Evolutionary conservation across 805 yeast species (phyloP).

Genomic region (Teunomyces pallodes): DNA sequence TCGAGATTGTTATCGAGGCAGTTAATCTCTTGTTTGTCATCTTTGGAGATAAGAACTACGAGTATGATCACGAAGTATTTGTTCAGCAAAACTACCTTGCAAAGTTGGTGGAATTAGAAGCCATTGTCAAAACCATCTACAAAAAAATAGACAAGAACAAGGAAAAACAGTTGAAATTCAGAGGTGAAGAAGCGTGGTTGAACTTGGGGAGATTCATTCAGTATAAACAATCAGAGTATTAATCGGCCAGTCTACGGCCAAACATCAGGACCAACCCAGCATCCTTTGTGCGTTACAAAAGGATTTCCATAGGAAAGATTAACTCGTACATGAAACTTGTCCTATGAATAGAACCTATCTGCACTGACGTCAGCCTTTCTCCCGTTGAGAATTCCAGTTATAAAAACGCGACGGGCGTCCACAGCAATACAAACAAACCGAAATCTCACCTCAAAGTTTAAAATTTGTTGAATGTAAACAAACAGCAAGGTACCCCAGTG

Average conservation of each 20-base stretch:
- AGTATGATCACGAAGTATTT: conserved; percentile 68
- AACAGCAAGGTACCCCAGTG: neutral
- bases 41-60: conserved; percentile 68
- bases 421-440: neutral
- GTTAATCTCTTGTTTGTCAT: conserved; percentile 71
- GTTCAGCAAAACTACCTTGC: conserved; percentile 49
- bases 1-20: conserved; percentile 54
- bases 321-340: neutral
- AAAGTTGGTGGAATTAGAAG: conserved; percentile 41
- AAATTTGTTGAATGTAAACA: neutral
- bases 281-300: neutral
- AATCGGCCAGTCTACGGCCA: neutral
- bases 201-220: conserved; percentile 75
- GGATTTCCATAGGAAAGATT: neutral
- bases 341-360: neutral
- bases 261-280: neutral
- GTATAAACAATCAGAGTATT: conserved; percentile 51
- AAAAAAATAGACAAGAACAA: conserved; percentile 68
- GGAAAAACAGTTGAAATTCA: conserved; percentile 52
- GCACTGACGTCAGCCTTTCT: neutral
- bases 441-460: neutral
- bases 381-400: neutral
- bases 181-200: conserved; percentile 62
- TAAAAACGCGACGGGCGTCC: neutral
- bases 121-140: conserved; percentile 50